Evolutionary conservation across 2,329 filamentous ascomycete species (phyloP).

Genomic region (Paecilomyces niveus): DNA sequence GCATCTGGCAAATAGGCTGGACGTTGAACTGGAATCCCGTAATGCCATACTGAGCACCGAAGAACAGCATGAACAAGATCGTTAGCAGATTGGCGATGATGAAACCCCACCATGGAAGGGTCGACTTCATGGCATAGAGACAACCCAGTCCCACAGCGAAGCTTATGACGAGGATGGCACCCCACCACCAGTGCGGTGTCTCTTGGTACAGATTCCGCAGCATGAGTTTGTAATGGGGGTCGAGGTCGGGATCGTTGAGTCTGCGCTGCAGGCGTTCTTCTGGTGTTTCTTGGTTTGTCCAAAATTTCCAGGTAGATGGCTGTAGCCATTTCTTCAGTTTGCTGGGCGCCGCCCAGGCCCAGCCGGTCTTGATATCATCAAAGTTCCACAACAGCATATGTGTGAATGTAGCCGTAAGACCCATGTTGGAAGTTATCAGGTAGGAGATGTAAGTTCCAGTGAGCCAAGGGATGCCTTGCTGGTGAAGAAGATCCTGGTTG

Average conservation of each 20-base stretch:
- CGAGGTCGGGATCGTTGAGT: constrained; percentile 10
- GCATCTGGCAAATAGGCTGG: constrained; percentile 40
- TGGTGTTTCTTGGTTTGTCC: constrained; percentile 3
- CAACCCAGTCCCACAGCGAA: constrained; percentile 32
- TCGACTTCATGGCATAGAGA: constrained; percentile 30
- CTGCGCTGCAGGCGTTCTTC: constrained; percentile 4
- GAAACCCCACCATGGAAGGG: constrained; percentile 39
- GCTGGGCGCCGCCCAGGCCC: constrained; percentile 13
- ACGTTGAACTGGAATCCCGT: constrained; percentile 36
- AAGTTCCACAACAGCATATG: constrained; percentile 38
- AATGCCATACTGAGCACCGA: constrained; percentile 32
- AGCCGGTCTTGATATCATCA: constrained; percentile 32
- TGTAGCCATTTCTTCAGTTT: constrained; percentile 6
- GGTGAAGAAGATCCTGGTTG: constrained; percentile 25
- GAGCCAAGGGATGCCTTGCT: constrained; percentile 37
- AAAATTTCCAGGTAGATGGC: constrained; percentile 5
- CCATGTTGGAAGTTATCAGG: constrained; percentile 40
- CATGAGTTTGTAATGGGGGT: constrained; percentile 40
- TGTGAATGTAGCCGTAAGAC: constrained; percentile 40
- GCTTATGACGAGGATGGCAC: constrained; percentile 24
- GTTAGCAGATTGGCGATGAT: constrained; percentile 31
- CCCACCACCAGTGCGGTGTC: constrained; percentile 39
- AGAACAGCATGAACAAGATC: constrained; percentile 32
- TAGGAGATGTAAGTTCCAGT: constrained; percentile 34
- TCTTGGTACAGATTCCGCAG: constrained; percentile 30